phyloP scores from a whole-genome alignment of 208 protist species.

The Trypanosoma platydactyli region DNA sequence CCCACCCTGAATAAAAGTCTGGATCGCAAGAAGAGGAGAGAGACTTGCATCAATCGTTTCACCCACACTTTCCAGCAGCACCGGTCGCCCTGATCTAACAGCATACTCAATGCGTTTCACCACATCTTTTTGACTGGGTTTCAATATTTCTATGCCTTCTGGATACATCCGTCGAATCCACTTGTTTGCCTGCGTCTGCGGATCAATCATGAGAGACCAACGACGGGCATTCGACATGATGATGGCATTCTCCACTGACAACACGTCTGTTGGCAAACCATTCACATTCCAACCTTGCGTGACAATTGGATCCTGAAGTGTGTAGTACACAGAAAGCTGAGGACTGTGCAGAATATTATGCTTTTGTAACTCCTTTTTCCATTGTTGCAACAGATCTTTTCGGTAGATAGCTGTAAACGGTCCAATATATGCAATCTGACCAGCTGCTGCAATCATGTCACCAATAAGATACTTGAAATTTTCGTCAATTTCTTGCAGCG shows the following conservation, averaged over 20 bases:
- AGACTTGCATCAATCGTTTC: constrained; percentile 96
- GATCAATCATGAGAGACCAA: constrained; percentile 99
- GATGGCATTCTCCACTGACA: constrained; percentile 98
- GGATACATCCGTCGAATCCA: constrained; percentile 97
- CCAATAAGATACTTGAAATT: constrained; percentile 92
- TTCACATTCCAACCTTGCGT: constrained; percentile 94
- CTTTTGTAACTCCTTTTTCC: constrained; percentile 77
- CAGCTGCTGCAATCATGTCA: constrained; percentile 96
- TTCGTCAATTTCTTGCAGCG: constrained; percentile 86
- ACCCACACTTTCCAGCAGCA: constrained; percentile 96
- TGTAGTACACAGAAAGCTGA: constrained; percentile 87
- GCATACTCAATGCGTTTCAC: constrained; percentile 95
- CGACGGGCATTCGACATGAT: constrained; percentile 93
- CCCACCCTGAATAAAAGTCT: constrained; percentile 94
- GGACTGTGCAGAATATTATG: constrained; percentile 79
- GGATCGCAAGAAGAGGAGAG: constrained; percentile 94
- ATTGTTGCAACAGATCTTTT: constrained; percentile 77
- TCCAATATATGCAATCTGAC: constrained; percentile 96
- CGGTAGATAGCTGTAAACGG: constrained; percentile 96
- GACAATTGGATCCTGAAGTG: constrained; percentile 95
- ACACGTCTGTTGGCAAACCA: constrained; percentile 95
- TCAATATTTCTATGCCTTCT: constrained; percentile 95
- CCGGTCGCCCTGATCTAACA: constrained; percentile 92
- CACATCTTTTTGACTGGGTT: constrained; percentile 94
- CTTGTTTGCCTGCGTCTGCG: constrained; percentile 97